A percentile compares a stretch with the other conserved stretches of the same genome.
Evolutionary conservation across 1,284 basidiomycete genomes (phyloP).

Genomic region (Coniferiporia weirii): DNA sequence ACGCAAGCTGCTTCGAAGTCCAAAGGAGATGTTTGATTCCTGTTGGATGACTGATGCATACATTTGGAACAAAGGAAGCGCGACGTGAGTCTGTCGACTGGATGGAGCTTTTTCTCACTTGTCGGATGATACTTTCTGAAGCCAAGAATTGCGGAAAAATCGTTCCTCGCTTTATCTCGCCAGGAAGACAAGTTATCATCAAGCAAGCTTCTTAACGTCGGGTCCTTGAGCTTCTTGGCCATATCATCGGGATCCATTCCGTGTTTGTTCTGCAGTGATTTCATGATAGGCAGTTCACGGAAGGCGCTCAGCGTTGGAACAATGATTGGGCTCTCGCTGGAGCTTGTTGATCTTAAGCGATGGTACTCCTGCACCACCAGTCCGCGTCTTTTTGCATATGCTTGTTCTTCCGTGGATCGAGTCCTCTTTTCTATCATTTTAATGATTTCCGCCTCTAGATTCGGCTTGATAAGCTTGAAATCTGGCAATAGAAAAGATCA

Average conservation of each 20-base stretch:
- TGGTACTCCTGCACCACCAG: constrained; percentile 32
- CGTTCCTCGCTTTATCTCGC: constrained; percentile 37
- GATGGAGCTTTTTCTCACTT: constrained; percentile 43
- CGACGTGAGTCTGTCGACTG: constrained; percentile 51
- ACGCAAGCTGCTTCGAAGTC: constrained; percentile 51
- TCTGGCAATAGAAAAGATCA: constrained; percentile 23
- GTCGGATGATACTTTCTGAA: constrained; percentile 44
- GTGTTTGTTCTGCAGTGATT: constrained; percentile 30
- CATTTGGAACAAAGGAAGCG: constrained; percentile 55
- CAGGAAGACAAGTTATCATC: constrained; percentile 42
- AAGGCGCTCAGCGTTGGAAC: constrained; percentile 43
- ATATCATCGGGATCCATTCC: constrained; percentile 5
- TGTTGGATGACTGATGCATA: constrained; percentile 30
- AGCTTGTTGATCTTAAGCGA: constrained; percentile 25
- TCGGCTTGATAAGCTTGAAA: constrained; percentile 20
- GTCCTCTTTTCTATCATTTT: constrained; percentile 23
- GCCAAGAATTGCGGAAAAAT: constrained; percentile 44
- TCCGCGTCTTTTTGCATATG: constrained; percentile 22
- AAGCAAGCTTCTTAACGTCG: constrained; percentile 32
- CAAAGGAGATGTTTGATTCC: constrained; percentile 39
- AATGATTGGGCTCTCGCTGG: constrained; percentile 10
- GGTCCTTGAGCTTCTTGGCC: constrained; percentile 27
- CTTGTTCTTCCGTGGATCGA: constrained; percentile 25
- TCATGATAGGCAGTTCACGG: constrained; percentile 37
- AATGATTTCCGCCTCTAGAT: constrained; percentile 32